Conservation (phyloP, 164 flowering plant species). For the Umbellularia californica region DNA sequence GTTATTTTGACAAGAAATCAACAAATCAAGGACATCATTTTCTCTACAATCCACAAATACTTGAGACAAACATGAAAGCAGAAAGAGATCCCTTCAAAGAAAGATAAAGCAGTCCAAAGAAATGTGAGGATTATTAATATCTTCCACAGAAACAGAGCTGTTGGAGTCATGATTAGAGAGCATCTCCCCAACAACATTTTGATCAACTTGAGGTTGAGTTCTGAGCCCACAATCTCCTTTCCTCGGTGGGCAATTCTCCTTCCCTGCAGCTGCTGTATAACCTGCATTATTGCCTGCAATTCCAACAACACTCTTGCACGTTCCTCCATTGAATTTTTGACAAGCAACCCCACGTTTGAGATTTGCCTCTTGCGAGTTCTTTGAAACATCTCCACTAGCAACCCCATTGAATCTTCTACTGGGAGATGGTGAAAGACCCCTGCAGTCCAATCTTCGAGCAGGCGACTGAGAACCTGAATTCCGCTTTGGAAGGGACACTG, state of each 20-base stretch:
- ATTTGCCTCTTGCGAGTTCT: not conserved
- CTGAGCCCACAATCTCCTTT: not conserved
- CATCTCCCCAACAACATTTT: not conserved
- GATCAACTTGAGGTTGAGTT: not conserved
- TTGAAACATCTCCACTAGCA: not conserved
- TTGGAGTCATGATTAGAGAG: constrained; percentile 7
- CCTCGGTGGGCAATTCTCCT: not conserved
- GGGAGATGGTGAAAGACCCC: not conserved
- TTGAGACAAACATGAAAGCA: not conserved
- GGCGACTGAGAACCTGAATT: not conserved
- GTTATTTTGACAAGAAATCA: not conserved
- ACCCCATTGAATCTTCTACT: not conserved
- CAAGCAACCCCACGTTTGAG: not conserved
- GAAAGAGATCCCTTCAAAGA: not conserved
- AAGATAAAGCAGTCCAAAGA: constrained; percentile 3
- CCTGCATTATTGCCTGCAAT: not conserved
- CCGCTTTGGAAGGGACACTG: not conserved
- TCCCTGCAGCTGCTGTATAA: not conserved
- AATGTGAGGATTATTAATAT: not conserved
- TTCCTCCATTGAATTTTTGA: not conserved
- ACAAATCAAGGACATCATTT: not conserved
- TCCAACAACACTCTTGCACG: not conserved
- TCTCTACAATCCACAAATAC: not conserved
- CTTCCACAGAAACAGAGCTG: not conserved
- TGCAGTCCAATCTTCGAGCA: not conserved